Conservation (phyloP, 2,329 filamentous ascomycete genomes). For the Aureobasidium subglaciale region DNA sequence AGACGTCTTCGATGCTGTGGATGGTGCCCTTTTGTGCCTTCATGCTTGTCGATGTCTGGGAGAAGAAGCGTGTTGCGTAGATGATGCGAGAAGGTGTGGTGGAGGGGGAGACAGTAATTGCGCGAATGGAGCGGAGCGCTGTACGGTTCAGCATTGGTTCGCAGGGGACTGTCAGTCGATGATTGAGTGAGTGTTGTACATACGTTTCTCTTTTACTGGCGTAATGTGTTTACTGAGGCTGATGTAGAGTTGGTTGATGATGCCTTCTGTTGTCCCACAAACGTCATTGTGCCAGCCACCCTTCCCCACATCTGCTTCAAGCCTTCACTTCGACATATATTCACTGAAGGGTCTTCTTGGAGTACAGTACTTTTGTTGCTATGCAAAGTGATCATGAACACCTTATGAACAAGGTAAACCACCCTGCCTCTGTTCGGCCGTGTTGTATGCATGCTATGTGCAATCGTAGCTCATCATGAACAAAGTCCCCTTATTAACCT, state of each 20-base stretch:
- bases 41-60: neutral
- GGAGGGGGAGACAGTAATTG: too few species aligned
- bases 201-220: neutral
- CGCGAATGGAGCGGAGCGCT: neutral
- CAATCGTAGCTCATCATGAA: neutral
- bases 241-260: neutral
- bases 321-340: neutral
- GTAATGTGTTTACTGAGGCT: neutral
- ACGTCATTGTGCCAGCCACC: neutral
- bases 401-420: too few species aligned
- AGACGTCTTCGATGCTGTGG: conserved; percentile 1
- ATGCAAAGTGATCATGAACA: too few species aligned
- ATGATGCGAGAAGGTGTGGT: neutral
- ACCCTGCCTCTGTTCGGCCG: neutral
- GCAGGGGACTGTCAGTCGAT: neutral
- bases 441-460: neutral
- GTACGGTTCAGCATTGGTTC: conserved; percentile 1
- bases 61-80: neutral
- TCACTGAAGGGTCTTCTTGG: too few species aligned
- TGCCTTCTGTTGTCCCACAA: neutral
- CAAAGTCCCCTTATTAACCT: neutral
- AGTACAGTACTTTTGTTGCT: too few species aligned
- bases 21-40: conserved; percentile 14
- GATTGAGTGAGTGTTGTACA: neutral
- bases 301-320: too few species aligned